A percentile compares a stretch with the other conserved stretches of the same genome.
These are phyloP conservation scores for Anisodus acutangulus DNA, from an alignment of 257 asterid genomes.

Conservation along the genomic window DNA sequence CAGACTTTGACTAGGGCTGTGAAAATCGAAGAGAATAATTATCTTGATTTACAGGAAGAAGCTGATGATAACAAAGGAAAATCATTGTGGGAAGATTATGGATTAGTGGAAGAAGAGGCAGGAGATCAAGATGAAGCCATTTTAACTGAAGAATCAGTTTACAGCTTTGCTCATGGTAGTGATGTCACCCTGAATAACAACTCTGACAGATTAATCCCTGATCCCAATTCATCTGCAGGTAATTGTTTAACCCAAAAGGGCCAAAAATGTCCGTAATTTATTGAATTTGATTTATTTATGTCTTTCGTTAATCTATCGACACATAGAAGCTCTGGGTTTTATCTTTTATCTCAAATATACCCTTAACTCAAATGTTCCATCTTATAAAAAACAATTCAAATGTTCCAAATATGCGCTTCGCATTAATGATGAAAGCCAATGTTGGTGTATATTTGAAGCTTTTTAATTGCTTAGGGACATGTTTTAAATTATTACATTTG, in stretches of 20 bases:
- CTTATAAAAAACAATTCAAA: no score
- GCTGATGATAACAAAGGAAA: slow-evolving; percentile 22
- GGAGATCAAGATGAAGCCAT: slow-evolving; percentile 20
- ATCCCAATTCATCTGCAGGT: slow-evolving; percentile 22
- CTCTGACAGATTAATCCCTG: slow-evolving; percentile 38
- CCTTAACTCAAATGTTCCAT: no score
- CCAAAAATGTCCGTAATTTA: no score
- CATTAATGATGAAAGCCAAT: no score
- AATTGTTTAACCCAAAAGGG: not conserved
- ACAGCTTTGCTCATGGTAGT: slow-evolving; percentile 31
- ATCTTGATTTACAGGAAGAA: not conserved
- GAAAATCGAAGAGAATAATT: not conserved
- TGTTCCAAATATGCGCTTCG: no score
- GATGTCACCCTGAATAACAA: slow-evolving; percentile 37
- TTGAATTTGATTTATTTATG: no score
- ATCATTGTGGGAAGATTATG: slow-evolving; percentile 32
- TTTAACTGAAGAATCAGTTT: slow-evolving; percentile 34
- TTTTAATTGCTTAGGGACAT: no score
- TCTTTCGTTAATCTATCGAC: not conserved
- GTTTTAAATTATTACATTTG: no score
- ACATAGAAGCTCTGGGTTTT: not conserved
- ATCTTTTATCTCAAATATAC: no score
- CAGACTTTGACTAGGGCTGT: slow-evolving; percentile 35
- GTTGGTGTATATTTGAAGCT: no score
- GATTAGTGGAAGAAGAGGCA: slow-evolving; percentile 11